A percentile compares a stretch with the other conserved stretches of the same genome.
Evolutionary conservation across 2,329 filamentous ascomycete genomes (phyloP).

Genomic region (Rosellinia necatrix): DNA sequence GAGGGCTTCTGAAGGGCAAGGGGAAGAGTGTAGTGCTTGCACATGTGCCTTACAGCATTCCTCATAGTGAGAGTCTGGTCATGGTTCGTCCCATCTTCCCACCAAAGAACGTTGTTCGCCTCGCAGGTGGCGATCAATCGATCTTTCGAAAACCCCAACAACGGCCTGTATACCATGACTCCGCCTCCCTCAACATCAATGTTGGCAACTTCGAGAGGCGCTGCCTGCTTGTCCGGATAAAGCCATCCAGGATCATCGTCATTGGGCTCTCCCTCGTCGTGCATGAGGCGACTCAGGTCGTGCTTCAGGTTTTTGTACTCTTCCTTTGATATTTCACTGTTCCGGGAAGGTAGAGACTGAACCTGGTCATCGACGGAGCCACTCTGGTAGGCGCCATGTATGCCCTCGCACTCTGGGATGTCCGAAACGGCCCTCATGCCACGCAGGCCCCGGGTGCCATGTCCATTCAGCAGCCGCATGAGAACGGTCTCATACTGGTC

Average conservation of each 20-base stretch:
- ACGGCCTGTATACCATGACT: slow-evolving; percentile 68
- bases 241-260: slow-evolving; percentile 33
- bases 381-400: slow-evolving; percentile 73
- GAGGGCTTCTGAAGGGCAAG: slow-evolving; percentile 67
- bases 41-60: slow-evolving; percentile 78
- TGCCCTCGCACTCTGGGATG: slow-evolving; percentile 83
- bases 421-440: slow-evolving; percentile 68
- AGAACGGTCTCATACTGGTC: slow-evolving; percentile 91
- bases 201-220: slow-evolving; percentile 19
- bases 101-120: slow-evolving; percentile 71
- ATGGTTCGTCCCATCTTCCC: slow-evolving; percentile 82
- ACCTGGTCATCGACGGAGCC: slow-evolving; percentile 58
- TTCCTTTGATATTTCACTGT: slow-evolving; percentile 37
- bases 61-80: slow-evolving; percentile 77
- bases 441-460: slow-evolving; percentile 70
- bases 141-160: slow-evolving; percentile 73
- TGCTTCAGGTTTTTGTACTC: slow-evolving; percentile 34
- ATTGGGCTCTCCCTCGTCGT: slow-evolving; percentile 29
- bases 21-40: slow-evolving; percentile 65
- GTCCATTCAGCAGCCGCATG: slow-evolving; percentile 73
- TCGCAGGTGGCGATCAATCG: slow-evolving; percentile 76
- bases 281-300: slow-evolving; percentile 31
- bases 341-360: slow-evolving; percentile 43
- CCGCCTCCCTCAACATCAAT: slow-evolving; percentile 66
- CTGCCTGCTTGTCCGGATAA: slow-evolving; percentile 17